Evolutionary conservation across 805 yeast genomes (phyloP).

Genomic region (Ogataea methanolica): DNA sequence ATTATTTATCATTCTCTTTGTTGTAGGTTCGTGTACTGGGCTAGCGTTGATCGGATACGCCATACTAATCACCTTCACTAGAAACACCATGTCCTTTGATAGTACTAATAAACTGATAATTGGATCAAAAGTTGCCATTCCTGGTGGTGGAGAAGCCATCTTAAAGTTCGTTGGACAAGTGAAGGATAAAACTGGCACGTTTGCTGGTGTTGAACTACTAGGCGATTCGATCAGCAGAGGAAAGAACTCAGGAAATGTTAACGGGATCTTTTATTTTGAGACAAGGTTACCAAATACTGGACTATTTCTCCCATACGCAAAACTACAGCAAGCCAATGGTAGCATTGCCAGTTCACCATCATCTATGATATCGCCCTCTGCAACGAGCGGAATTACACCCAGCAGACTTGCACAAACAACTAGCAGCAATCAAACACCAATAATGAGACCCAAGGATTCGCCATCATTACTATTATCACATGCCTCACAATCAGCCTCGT

Average conservation of each 20-base stretch:
- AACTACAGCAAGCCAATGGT: conserved; percentile 24
- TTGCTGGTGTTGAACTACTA: conserved; percentile 84
- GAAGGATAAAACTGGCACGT: conserved; percentile 65
- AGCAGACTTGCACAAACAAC: not conserved
- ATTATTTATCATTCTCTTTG: no score
- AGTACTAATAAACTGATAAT: conserved; percentile 2
- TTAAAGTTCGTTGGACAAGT: conserved; percentile 71
- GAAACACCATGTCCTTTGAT: not conserved
- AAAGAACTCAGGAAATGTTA: conserved; percentile 79
- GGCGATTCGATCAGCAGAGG: conserved; percentile 65
- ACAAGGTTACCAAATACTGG: conserved; percentile 67
- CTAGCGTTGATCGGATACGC: no score
- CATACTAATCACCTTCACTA: no score
- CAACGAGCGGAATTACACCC: no score
- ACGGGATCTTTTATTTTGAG: conserved; percentile 65
- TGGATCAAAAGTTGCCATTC: conserved; percentile 33
- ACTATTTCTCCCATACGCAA: conserved; percentile 60
- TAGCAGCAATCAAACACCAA: not conserved
- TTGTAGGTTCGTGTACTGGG: no score
- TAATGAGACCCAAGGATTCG: no score
- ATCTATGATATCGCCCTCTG: no score
- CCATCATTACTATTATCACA: no score
- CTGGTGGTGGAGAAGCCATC: conserved; percentile 67
- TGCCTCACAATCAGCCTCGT: no score
- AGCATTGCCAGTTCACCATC: not conserved